A percentile compares a stretch with the other conserved stretches of the same genome.
Evolutionary conservation across 139 green algal genomes (phyloP).

Genomic region (Gonium pectorale): DNA sequence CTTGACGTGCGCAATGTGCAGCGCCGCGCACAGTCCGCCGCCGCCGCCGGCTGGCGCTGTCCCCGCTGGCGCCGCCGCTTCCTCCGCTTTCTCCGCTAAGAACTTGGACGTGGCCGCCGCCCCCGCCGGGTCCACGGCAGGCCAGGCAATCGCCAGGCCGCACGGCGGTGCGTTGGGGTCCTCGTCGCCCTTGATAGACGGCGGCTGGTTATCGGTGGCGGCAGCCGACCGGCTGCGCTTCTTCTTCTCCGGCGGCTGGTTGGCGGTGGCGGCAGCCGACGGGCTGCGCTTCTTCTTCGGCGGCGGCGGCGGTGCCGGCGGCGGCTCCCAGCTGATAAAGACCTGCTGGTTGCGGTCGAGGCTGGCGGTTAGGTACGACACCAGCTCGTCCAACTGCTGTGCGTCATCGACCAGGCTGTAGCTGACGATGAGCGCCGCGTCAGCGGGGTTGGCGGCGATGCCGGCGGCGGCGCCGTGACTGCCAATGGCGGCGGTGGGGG

Average conservation of each 20-base stretch:
- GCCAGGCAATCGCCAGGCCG: not conserved
- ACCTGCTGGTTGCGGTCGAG: not conserved
- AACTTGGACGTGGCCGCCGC: not conserved
- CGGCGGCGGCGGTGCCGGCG: not conserved
- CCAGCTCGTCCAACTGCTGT: not conserved
- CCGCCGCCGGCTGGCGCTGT: not conserved
- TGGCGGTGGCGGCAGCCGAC: not conserved
- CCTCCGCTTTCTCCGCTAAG: not conserved
- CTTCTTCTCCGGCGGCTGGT: not conserved
- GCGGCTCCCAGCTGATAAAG: not conserved
- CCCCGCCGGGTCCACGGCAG: not conserved
- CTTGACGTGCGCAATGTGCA: not conserved
- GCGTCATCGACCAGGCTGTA: not conserved
- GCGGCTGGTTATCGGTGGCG: not conserved
- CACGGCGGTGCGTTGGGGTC: not conserved
- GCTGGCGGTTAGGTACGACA: not conserved
- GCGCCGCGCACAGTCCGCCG: not conserved
- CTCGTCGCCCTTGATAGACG: not conserved
- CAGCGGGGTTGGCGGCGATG: not conserved
- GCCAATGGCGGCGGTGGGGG: not conserved
- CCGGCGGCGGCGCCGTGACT: not conserved
- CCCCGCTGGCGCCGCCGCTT: not conserved
- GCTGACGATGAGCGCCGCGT: not conserved
- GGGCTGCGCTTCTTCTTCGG: not conserved
- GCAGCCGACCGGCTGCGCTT: not conserved